These are phyloP conservation scores for Alternaria sp. DNA, from an alignment of 2,329 filamentous ascomycete genomes.

Conservation along the genomic window DNA sequence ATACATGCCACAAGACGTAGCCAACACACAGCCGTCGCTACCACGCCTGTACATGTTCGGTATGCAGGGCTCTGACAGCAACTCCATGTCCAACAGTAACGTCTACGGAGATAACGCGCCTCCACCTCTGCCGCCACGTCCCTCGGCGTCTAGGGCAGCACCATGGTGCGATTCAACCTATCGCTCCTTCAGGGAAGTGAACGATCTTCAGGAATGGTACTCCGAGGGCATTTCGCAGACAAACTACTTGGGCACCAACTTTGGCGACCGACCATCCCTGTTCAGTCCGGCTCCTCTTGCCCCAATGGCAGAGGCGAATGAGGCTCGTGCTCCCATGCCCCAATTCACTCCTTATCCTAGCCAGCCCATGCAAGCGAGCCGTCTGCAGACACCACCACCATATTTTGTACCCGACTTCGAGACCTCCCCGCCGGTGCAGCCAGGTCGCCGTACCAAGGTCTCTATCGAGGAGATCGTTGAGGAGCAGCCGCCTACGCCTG, in stretches of 20 bases:
- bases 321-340: neutral
- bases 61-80: neutral
- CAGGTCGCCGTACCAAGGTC: conserved; percentile 33
- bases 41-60: conserved; percentile 1
- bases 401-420: conserved; percentile 13
- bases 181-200: conserved; percentile 14
- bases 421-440: conserved; percentile 17
- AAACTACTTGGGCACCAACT: conserved; percentile 15
- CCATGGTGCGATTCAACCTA: conserved; percentile 10
- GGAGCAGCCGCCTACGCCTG: conserved; percentile 39
- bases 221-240: conserved; percentile 3
- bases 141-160: conserved; percentile 15
- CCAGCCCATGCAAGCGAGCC: conserved; percentile 3
- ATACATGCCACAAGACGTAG: neutral
- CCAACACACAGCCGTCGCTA: neutral
- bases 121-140: conserved; percentile 27
- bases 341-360: neutral
- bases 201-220: conserved; percentile 8
- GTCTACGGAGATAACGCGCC: conserved; percentile 5
- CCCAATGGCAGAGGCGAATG: conserved; percentile 7
- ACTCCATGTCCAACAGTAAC: neutral
- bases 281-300: conserved; percentile 16
- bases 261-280: conserved; percentile 12
- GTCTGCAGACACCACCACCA: conserved; percentile 29
- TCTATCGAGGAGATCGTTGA: conserved; percentile 45